Conservation (phyloP, 768 basidiomycete genomes). For the Boletus speciosus region DNA sequence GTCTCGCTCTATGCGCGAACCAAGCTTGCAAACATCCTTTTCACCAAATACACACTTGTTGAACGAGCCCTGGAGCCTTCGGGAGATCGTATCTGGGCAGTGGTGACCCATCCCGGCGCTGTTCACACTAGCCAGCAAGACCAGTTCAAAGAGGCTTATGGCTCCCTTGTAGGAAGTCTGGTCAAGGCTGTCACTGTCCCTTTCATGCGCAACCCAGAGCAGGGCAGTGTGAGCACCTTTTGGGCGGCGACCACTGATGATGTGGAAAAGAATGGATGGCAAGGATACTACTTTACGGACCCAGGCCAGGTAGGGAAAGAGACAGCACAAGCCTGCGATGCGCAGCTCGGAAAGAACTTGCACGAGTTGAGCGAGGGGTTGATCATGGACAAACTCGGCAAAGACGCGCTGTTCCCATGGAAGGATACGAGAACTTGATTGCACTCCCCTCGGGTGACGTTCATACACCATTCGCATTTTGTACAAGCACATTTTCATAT, state of each 20-base stretch:
- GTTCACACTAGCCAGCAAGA: slow-evolving; percentile 1
- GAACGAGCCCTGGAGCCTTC: neutral
- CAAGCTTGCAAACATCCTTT: slow-evolving; percentile 3
- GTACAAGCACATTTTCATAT: neutral
- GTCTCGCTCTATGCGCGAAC: slow-evolving; percentile 5
- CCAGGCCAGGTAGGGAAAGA: slow-evolving; percentile 13
- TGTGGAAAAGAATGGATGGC: slow-evolving; percentile 13
- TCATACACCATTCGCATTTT: slow-evolving; percentile 1
- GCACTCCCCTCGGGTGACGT: neutral
- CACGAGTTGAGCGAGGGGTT: slow-evolving; percentile 32
- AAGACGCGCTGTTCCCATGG: slow-evolving; percentile 20
- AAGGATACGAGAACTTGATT: slow-evolving; percentile 2
- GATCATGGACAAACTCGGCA: slow-evolving; percentile 22
- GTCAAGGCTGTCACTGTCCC: slow-evolving; percentile 21
- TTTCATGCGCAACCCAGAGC: slow-evolving; percentile 27
- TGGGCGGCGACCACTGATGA: slow-evolving; percentile 30
- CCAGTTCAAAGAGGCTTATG: neutral
- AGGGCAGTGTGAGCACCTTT: slow-evolving; percentile 27
- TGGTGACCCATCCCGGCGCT: neutral
- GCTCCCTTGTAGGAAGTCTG: neutral
- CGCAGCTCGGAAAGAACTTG: slow-evolving; percentile 25
- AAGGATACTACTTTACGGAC: slow-evolving; percentile 26
- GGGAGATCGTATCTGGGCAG: neutral
- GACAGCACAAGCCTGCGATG: slow-evolving; percentile 21
- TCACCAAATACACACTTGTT: neutral